Conservation (phyloP, 306 rosid genomes). For the Castanea crenata region DNA sequence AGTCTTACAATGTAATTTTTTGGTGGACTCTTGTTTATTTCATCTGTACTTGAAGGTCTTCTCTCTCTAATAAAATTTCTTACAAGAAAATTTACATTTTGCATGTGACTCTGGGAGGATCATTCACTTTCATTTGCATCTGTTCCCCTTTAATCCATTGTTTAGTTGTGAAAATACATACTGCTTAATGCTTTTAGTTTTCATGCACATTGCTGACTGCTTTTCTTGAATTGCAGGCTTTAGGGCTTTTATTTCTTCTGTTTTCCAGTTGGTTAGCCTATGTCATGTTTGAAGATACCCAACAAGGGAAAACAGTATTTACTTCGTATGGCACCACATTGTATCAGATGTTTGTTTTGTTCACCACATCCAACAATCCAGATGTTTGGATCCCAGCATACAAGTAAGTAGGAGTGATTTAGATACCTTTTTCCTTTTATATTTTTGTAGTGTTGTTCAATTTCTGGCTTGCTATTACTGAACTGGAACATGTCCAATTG, state of each 20-base stretch:
- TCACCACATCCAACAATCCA: conserved; percentile 93
- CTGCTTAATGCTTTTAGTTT: conserved; percentile 4
- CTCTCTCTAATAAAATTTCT: background rate
- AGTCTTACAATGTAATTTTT: background rate
- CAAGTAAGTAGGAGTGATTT: conserved; percentile 59
- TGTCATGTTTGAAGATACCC: conserved; percentile 93
- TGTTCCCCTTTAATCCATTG: background rate
- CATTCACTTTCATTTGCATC: background rate
- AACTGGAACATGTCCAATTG: background rate
- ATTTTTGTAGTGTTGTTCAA: background rate
- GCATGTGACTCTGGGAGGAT: background rate
- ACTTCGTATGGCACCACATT: conserved; percentile 78
- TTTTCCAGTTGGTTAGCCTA: conserved; percentile 93
- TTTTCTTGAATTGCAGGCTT: conserved; percentile 64
- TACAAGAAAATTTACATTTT: background rate
- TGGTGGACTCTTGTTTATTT: background rate
- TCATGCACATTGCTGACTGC: background rate
- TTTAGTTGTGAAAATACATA: background rate
- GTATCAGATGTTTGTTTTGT: conserved; percentile 82
- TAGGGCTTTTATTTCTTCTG: conserved; percentile 82
- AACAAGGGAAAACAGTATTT: conserved; percentile 71
- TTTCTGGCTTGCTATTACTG: background rate
- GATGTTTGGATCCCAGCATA: conserved; percentile 99
- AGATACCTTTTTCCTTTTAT: background rate
- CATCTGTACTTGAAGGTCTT: background rate